Base-by-base conservation (phyloP, 2,329 filamentous ascomycete species). In the Xylaria sp. region DNA sequence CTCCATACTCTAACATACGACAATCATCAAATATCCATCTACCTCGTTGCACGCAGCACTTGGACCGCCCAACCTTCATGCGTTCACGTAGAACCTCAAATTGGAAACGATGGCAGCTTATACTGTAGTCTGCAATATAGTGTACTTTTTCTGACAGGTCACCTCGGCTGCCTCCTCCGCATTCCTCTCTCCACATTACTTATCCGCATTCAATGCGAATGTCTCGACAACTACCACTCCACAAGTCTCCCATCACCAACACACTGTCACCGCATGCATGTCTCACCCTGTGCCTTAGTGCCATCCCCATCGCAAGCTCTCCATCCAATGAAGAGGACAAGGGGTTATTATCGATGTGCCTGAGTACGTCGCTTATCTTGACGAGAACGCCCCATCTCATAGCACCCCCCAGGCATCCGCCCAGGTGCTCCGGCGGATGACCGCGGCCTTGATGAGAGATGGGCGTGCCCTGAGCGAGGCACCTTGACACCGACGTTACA, bases 401-500 rank as follows among this genome's bases (percentile, higher is more conserved):
- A 62, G 59, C 61, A 60, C 54, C 34, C 34, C 34, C 34, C 34
- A 37, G 34, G 31, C 23, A 7, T 44, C 31, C 46, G 23, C 52
- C 8, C 18, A 39, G 34, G 18, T 34, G 55, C 41, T 56, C 48
- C 37, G 61, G 64, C 67, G 46, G 65, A 65, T 68, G 48, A 64
- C 62, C 57, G 51, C 54, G 52, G 52, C 41, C 52, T 59, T 68
- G 59, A 60, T 61, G 51, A 54, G 58, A 52, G 44, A 61, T 37
- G 59, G 34, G 58, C 50, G 50, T 69, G 63, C 44, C 60, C 48
- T 31, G 55, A 64, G 28, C 46, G 28, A 64, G 59, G 63, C 50
- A 58, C 59, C 56, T 61, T 23, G 69, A 66, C 63, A 69, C 66
- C 66, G 65, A 71, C 66, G 66, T 71, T 71, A 62, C 69, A 71